Percentiles rank a stretch among this genome's conserved stretches.
phyloP scores from a whole-genome alignment of 805 yeast genomes.

The Ogataea glucozyma region DNA sequence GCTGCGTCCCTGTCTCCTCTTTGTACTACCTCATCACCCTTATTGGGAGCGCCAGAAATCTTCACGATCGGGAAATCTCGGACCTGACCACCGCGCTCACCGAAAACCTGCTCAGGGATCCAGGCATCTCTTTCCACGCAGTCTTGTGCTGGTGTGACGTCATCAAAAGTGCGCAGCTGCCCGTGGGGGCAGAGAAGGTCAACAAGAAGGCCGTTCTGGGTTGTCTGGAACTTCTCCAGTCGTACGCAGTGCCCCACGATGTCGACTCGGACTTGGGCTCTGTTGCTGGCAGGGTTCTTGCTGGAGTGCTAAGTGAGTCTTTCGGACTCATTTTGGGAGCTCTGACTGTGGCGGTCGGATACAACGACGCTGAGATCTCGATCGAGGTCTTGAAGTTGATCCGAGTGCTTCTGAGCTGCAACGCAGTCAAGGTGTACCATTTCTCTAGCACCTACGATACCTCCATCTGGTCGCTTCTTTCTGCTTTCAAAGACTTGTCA shows the following conservation, averaged over 20 bases:
- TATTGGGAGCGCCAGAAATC: conserved; percentile 18
- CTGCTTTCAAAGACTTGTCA: not conserved
- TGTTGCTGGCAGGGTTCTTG: conserved; percentile 12
- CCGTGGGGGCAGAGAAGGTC: conserved; percentile 1
- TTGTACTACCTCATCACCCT: conserved; percentile 16
- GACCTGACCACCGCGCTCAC: conserved; percentile 10
- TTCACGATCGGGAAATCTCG: conserved; percentile 13
- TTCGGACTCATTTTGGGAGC: conserved; percentile 18
- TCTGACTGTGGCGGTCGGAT: conserved; percentile 13
- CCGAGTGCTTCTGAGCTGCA: not conserved
- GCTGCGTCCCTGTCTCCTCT: conserved; percentile 17
- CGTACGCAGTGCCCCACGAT: conserved; percentile 2
- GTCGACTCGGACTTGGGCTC: not conserved
- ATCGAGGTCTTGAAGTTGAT: conserved; percentile 14
- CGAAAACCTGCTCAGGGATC: conserved; percentile 16
- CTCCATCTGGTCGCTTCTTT: conserved; percentile 19
- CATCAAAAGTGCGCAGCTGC: conserved; percentile 12
- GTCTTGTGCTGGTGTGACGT: conserved; percentile 23
- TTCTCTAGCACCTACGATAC: conserved; percentile 8
- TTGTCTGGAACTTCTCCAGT: conserved; percentile 21
- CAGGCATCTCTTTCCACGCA: conserved; percentile 13
- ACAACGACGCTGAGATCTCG: conserved; percentile 10
- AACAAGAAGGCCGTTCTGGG: conserved; percentile 22
- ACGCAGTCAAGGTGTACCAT: conserved; percentile 8
- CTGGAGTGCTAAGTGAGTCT: conserved; percentile 19